Conservation (phyloP, 768 basidiomycete genomes). For the Collybia nuda region DNA sequence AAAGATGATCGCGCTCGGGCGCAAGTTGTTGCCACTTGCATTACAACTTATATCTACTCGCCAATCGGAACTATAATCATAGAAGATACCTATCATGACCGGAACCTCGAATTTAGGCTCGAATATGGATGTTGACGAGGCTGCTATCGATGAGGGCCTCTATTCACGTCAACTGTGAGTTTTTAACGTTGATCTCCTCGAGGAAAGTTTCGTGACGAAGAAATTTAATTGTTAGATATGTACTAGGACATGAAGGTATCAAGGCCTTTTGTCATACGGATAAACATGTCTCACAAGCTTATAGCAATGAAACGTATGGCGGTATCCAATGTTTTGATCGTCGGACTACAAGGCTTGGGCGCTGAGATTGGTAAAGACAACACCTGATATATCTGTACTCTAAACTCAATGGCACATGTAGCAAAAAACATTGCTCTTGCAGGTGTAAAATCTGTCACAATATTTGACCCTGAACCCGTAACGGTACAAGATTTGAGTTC, state of each 20-base stretch:
- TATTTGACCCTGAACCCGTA: conserved; percentile 91
- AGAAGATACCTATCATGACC: conserved; percentile 29
- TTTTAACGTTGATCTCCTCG: conserved; percentile 3
- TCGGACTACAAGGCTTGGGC: conserved; percentile 89
- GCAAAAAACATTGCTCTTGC: conserved; percentile 96
- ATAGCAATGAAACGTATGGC: conserved; percentile 99
- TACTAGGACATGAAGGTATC: conserved; percentile 93
- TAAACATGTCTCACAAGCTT: conserved; percentile 6
- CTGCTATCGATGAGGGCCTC: conserved; percentile 88
- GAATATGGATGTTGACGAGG: conserved; percentile 85
- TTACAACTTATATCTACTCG: conserved; percentile 3
- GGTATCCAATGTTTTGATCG: conserved; percentile 88
- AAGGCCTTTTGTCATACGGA: neutral
- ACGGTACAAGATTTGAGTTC: conserved; percentile 89
- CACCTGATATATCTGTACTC: conserved; percentile 2
- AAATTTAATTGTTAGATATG: conserved; percentile 62
- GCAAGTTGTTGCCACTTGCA: neutral
- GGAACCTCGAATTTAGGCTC: conserved; percentile 35
- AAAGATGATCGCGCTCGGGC: conserved; percentile 9
- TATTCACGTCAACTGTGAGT: conserved; percentile 92
- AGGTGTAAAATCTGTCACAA: conserved; percentile 95
- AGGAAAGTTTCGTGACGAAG: conserved; percentile 14
- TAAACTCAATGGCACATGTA: conserved; percentile 24
- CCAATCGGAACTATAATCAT: conserved; percentile 15
- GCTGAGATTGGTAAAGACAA: conserved; percentile 78